Evolutionary conservation across 371 early-diverging fungal genomes (phyloP).

Genomic region (Blakeslea trispora): DNA sequence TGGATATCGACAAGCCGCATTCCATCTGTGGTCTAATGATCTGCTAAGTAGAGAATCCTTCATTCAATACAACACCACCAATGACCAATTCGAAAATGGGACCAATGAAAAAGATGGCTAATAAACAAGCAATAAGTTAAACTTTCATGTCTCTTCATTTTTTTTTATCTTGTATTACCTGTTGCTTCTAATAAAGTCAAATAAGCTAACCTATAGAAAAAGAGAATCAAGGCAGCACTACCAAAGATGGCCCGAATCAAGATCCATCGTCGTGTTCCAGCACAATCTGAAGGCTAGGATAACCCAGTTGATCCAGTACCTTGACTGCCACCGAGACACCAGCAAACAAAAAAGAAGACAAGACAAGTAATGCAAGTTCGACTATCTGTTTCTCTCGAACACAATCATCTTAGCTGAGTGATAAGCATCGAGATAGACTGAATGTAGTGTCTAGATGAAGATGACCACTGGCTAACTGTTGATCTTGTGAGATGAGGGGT

Average conservation of each 20-base stretch:
- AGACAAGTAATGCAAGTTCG: slow-evolving; percentile 52
- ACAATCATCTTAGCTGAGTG: slow-evolving; percentile 7
- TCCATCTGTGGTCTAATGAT: too few species aligned
- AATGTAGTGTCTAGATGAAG: slow-evolving; percentile 3
- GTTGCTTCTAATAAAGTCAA: slow-evolving; percentile 79
- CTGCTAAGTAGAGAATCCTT: slow-evolving; percentile 58
- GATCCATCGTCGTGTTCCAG: slow-evolving; percentile 58
- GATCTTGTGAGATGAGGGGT: slow-evolving; percentile 22
- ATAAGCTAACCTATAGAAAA: slow-evolving; percentile 67
- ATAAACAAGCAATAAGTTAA: too few species aligned
- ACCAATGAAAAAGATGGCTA: slow-evolving; percentile 71
- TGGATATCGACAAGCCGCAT: too few species aligned
- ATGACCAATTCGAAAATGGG: slow-evolving; percentile 76
- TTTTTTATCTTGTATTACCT: slow-evolving; percentile 34
- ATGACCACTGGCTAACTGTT: slow-evolving; percentile 14
- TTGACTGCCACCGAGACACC: slow-evolving; percentile 72
- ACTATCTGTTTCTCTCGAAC: slow-evolving; percentile 16
- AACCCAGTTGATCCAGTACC: slow-evolving; percentile 39
- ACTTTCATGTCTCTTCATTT: too few species aligned
- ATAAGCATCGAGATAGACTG: slow-evolving; percentile 8
- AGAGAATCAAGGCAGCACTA: slow-evolving; percentile 63
- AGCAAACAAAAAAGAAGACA: slow-evolving; percentile 72
- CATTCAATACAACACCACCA: slow-evolving; percentile 59
- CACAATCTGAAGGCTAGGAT: slow-evolving; percentile 71
- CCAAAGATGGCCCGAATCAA: slow-evolving; percentile 66